Evolutionary conservation across 2,329 filamentous ascomycete genomes (phyloP).

Genomic region (Monosporascus sp.): DNA sequence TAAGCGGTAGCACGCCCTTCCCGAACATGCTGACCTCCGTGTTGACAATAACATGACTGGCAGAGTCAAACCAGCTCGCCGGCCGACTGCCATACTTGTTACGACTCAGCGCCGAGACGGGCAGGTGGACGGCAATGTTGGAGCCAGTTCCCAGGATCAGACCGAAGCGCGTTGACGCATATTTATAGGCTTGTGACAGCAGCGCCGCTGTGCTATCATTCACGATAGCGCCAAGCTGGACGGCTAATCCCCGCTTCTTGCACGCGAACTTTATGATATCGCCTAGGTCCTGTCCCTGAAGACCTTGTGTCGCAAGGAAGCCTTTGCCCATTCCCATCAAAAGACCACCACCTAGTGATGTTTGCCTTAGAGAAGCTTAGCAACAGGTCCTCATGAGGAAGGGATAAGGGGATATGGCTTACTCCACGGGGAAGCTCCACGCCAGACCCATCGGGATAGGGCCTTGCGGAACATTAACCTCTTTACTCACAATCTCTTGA

Average conservation of each 20-base stretch:
- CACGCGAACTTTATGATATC: slow-evolving; percentile 53
- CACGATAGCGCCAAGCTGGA: slow-evolving; percentile 55
- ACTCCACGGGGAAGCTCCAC: slow-evolving; percentile 69
- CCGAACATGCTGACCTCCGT: slow-evolving; percentile 66
- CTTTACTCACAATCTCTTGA: slow-evolving; percentile 46
- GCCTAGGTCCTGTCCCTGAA: slow-evolving; percentile 55
- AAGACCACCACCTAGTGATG: slow-evolving; percentile 53
- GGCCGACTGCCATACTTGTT: slow-evolving; percentile 53
- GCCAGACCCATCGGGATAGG: slow-evolving; percentile 56
- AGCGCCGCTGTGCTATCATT: slow-evolving; percentile 65
- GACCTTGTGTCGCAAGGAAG: slow-evolving; percentile 52
- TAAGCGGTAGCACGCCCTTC: slow-evolving; percentile 50
- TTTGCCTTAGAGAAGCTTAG: slow-evolving; percentile 47
- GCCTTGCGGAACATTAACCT: slow-evolving; percentile 31
- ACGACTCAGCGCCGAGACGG: slow-evolving; percentile 48
- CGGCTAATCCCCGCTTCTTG: slow-evolving; percentile 41
- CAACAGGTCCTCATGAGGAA: slow-evolving; percentile 8
- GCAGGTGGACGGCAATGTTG: slow-evolving; percentile 61
- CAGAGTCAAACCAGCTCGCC: slow-evolving; percentile 49
- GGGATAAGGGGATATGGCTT: slow-evolving; percentile 25
- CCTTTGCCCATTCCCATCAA: slow-evolving; percentile 62
- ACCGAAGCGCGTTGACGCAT: slow-evolving; percentile 54
- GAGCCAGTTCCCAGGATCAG: slow-evolving; percentile 63
- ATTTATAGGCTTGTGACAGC: slow-evolving; percentile 56
- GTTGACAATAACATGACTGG: slow-evolving; percentile 60